These are phyloP conservation scores for Coniochaeta prunicola DNA, from an alignment of 2,329 filamentous ascomycete species.

Conservation along the genomic window DNA sequence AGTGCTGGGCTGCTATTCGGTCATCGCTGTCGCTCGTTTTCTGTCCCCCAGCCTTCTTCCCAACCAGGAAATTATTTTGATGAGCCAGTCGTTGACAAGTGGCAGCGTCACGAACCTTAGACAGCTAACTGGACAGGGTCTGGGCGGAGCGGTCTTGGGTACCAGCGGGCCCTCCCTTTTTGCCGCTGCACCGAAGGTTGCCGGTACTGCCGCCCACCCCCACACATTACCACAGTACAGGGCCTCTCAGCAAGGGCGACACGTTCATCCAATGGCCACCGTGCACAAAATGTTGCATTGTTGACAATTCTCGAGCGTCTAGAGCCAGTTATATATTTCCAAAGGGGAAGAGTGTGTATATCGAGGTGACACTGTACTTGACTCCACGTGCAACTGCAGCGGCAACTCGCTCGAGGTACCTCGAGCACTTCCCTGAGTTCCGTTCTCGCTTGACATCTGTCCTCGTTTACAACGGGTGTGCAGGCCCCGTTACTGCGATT, in stretches of 20 bases:
- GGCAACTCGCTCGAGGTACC: background rate
- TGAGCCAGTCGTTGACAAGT: constrained; percentile 6
- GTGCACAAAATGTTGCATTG: background rate
- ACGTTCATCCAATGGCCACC: background rate
- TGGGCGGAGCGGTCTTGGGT: background rate
- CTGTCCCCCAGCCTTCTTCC: background rate
- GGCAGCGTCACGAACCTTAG: background rate
- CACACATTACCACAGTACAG: background rate
- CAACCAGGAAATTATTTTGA: constrained; percentile 11
- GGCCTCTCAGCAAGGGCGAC: background rate
- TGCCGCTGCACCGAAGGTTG: constrained; percentile 5
- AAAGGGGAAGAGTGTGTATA: background rate
- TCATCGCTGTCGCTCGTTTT: background rate
- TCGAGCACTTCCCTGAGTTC: background rate
- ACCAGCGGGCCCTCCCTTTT: constrained; percentile 2
- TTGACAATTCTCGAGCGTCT: background rate
- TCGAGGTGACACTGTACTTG: background rate
- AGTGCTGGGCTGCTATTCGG: constrained; percentile 14
- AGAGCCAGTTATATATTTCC: background rate
- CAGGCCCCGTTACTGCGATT: background rate
- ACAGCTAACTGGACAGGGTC: background rate
- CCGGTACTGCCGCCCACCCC: constrained; percentile 5
- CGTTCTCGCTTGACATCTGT: background rate
- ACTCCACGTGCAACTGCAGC: background rate
- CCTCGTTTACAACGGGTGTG: background rate